These are phyloP conservation scores for Geranomyces michiganensis DNA, from an alignment of 192 early-diverging fungal species.

Conservation along the genomic window DNA sequence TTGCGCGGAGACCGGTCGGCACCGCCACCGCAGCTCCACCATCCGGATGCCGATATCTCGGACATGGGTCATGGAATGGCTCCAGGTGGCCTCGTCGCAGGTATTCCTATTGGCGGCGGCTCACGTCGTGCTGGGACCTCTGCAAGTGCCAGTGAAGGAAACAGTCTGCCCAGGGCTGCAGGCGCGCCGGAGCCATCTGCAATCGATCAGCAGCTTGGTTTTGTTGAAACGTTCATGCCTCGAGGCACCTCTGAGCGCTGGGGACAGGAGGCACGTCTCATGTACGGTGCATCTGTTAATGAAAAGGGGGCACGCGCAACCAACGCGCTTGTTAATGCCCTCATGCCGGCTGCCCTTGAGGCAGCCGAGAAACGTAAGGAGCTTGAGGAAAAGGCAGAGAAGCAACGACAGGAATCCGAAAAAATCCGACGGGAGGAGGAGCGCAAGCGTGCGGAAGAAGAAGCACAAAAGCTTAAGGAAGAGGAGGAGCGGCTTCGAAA, in stretches of 20 bases:
- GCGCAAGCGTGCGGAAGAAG: conserved; percentile 61
- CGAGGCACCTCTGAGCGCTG: conserved; percentile 77
- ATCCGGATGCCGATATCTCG: not conserved
- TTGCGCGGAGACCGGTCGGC: conserved; percentile 29
- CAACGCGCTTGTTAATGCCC: conserved; percentile 67
- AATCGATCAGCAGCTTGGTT: conserved; percentile 36
- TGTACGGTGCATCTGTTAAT: conserved; percentile 67
- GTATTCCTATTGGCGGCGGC: conserved; percentile 6
- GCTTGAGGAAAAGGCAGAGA: conserved; percentile 61
- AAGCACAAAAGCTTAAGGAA: conserved; percentile 53
- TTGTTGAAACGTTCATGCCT: conserved; percentile 71
- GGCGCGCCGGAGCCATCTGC: not conserved
- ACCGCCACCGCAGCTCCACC: conserved; percentile 1
- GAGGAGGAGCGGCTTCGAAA: conserved; percentile 24
- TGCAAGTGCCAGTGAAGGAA: not conserved
- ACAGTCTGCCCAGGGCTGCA: not conserved
- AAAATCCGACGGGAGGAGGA: conserved; percentile 38
- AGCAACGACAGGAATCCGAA: conserved; percentile 41
- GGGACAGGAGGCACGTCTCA: conserved; percentile 83
- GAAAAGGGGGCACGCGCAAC: conserved; percentile 63
- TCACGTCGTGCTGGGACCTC: not conserved
- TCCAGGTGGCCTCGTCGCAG: conserved; percentile 25
- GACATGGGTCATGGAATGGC: conserved; percentile 21
- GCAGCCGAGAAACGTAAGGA: conserved; percentile 44
- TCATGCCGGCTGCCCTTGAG: conserved; percentile 79